Percentiles rank a stretch among this genome's conserved stretches.
Evolutionary conservation across 805 yeast genomes (phyloP).

Genomic region (Saturnispora gosingensis): DNA sequence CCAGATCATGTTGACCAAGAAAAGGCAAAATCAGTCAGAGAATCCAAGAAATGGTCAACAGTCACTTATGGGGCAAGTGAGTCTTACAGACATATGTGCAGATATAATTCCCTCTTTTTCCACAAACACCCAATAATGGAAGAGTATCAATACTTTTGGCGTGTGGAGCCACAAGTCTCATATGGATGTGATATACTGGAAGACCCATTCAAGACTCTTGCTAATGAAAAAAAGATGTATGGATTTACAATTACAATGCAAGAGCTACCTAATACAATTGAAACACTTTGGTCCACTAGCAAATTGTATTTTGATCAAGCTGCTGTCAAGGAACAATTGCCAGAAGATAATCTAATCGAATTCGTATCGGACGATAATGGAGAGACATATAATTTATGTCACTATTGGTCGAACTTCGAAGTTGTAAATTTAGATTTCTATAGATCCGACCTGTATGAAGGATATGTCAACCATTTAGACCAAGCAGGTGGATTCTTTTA

Average conservation of each 20-base stretch:
- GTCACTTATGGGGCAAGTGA: constrained; percentile 57
- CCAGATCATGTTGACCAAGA: constrained; percentile 38
- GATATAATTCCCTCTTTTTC: constrained; percentile 42
- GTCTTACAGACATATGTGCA: constrained; percentile 66
- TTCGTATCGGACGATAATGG: constrained; percentile 60
- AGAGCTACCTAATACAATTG: constrained; percentile 55
- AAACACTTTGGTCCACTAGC: constrained; percentile 46
- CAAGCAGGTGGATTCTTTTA: constrained; percentile 69
- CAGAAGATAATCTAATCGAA: constrained; percentile 44
- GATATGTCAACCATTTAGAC: constrained; percentile 57
- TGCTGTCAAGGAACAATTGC: constrained; percentile 32
- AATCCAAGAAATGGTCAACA: constrained; percentile 25
- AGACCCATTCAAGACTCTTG: constrained; percentile 51
- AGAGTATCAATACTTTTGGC: constrained; percentile 52
- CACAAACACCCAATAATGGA: constrained; percentile 43
- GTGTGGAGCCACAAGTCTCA: constrained; percentile 48
- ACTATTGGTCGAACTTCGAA: constrained; percentile 78
- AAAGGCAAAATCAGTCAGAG: constrained; percentile 30
- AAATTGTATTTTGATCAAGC: constrained; percentile 36
- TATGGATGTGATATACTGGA: constrained; percentile 44
- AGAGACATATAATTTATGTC: constrained; percentile 60
- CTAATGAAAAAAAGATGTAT: constrained; percentile 42
- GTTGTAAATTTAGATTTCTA: constrained; percentile 61
- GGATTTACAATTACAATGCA: constrained; percentile 61
- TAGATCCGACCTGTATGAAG: constrained; percentile 46